Conservation (phyloP, 169 alveolate genomes). For the Plasmodium fragile region DNA sequence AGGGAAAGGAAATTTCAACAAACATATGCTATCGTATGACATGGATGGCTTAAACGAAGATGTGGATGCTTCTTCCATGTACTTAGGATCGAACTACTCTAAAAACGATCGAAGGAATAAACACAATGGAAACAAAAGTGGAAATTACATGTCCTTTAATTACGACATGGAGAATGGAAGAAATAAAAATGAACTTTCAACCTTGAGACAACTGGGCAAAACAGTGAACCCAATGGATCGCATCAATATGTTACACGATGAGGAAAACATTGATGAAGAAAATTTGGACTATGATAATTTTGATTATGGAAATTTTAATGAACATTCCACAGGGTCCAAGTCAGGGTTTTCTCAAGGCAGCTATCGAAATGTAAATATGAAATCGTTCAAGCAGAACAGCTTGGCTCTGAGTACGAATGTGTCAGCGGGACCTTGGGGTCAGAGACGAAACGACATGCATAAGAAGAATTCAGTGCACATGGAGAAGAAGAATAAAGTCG, state of each 20-base stretch:
- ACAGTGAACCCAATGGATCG: constrained; percentile 6
- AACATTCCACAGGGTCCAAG: not conserved
- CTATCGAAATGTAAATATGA: not conserved
- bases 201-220: constrained; percentile 13
- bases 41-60: constrained; percentile 56
- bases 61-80: constrained; percentile 18
- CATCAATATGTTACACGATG: constrained; percentile 23
- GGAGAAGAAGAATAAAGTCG: constrained; percentile 58
- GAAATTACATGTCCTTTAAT: not conserved
- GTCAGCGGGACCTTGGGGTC: not conserved
- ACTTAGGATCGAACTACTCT: constrained; percentile 30
- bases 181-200: not conserved
- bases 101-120: constrained; percentile 34
- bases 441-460: constrained; percentile 16
- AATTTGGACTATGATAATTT: constrained; percentile 16
- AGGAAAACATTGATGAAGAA: constrained; percentile 1
- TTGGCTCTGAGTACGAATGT: constrained; percentile 6
- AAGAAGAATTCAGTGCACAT: not conserved
- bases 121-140: not conserved
- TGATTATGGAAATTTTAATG: constrained; percentile 4
- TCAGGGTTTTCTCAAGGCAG: not conserved
- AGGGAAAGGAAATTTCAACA: constrained; percentile 25
- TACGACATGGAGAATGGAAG: constrained; percentile 4
- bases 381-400: constrained; percentile 12
- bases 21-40: constrained; percentile 35